Evolutionary conservation across 2,329 filamentous ascomycete species (phyloP).

Genomic region (Coniochaeta ligniaria): DNA sequence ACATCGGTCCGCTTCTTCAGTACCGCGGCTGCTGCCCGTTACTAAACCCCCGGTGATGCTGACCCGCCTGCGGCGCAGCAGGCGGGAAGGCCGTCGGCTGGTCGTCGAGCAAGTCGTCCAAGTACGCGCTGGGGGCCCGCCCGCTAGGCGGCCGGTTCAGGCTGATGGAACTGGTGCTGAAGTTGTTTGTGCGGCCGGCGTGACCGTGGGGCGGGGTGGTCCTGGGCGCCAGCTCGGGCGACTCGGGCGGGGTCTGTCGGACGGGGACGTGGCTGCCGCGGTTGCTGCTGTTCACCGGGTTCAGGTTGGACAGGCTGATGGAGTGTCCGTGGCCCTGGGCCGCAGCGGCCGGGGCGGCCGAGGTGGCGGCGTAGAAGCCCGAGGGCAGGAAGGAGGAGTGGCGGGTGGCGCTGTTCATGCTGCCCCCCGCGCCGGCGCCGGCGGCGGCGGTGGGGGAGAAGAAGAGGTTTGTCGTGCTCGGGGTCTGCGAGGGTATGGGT

Average conservation of each 20-base stretch:
- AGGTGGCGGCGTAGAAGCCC: slow-evolving; percentile 73
- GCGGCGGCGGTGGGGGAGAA: slow-evolving; percentile 85
- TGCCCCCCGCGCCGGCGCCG: slow-evolving; percentile 51
- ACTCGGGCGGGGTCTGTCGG: slow-evolving; percentile 54
- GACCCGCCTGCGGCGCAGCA: neutral
- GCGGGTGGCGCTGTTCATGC: slow-evolving; percentile 49
- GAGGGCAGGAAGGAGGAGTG: slow-evolving; percentile 79
- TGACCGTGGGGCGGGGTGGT: slow-evolving; percentile 17
- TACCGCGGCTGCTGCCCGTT: neutral
- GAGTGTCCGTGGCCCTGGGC: slow-evolving; percentile 38
- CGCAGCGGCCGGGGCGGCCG: slow-evolving; percentile 43
- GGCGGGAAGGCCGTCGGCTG: slow-evolving; percentile 49
- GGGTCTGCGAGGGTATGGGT: slow-evolving; percentile 44
- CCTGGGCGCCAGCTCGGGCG: slow-evolving; percentile 45
- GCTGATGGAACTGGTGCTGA: slow-evolving; percentile 61
- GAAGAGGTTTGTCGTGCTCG: slow-evolving; percentile 70
- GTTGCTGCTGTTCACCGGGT: slow-evolving; percentile 48
- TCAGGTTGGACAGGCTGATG: slow-evolving; percentile 55
- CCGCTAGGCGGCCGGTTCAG: slow-evolving; percentile 58
- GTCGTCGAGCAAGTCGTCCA: slow-evolving; percentile 84
- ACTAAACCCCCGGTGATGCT: neutral
- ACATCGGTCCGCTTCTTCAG: neutral
- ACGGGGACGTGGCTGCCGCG: slow-evolving; percentile 38
- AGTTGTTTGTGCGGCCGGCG: slow-evolving; percentile 24
- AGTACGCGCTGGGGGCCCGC: slow-evolving; percentile 77